Evolutionary conservation across 495 filamentous ascomycete species (phyloP).

Genomic region (Chaetomium tenue): DNA sequence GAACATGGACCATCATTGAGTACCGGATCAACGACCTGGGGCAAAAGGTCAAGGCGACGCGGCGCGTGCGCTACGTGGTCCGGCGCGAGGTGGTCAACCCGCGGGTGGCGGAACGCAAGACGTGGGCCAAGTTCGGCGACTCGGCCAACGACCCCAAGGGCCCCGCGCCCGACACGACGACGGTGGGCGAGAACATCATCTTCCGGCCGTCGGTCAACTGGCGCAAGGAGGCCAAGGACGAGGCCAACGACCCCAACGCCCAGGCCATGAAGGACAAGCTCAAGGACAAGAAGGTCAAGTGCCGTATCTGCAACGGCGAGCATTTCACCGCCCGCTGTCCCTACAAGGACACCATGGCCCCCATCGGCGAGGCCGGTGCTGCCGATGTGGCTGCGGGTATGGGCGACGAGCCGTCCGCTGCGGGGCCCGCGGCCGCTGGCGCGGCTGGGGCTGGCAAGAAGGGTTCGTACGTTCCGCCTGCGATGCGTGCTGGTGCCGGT

Average conservation of each 20-base stretch:
- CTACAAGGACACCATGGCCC: constrained; percentile 65
- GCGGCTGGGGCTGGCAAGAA: constrained; percentile 64
- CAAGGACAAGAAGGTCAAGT: constrained; percentile 99
- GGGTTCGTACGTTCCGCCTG: constrained; percentile 86
- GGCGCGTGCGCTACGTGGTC: constrained; percentile 84
- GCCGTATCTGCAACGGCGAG: constrained; percentile 95
- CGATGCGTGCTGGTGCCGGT: constrained; percentile 70
- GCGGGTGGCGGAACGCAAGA: constrained; percentile 86
- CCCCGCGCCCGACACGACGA: constrained; percentile 79
- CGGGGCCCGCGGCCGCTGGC: constrained; percentile 42
- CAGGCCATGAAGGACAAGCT: constrained; percentile 83
- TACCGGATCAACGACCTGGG: constrained; percentile 89
- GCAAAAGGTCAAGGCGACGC: constrained; percentile 94
- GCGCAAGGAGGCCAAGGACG: constrained; percentile 83
- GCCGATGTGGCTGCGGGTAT: constrained; percentile 55
- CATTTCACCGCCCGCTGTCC: constrained; percentile 94
- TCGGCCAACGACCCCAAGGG: constrained; percentile 63
- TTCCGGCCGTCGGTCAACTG: constrained; percentile 88
- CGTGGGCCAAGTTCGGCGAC: constrained; percentile 88
- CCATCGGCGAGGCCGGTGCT: constrained; percentile 51
- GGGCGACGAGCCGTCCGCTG: constrained; percentile 49
- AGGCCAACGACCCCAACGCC: constrained; percentile 69
- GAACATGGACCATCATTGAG: constrained; percentile 90
- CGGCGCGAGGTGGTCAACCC: constrained; percentile 93
- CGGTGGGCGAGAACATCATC: constrained; percentile 93